Evolutionary conservation across 2,329 filamentous ascomycete genomes (phyloP), one percentile per base, ranked within the genome.

Genomic region (Triangularia setosa): DNA sequence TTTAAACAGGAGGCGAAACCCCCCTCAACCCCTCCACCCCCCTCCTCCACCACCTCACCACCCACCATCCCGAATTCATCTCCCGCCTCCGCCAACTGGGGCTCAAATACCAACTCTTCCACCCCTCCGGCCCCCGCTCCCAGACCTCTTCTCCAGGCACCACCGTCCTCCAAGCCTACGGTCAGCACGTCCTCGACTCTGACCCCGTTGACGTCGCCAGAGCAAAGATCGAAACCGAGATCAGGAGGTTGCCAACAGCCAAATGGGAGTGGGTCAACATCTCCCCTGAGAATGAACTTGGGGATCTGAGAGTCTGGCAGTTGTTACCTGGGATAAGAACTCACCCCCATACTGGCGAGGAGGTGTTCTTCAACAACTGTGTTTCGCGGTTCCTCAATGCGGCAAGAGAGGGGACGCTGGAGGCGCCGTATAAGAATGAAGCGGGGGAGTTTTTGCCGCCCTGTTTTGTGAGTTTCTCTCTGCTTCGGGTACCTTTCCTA

Each of bases 331-430:
- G 67, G 4, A 63, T 72, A 7, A 53, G 69, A 27, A 58, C 65
- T 0, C 70, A 73, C 25, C 68, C 69, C 1, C 66, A 62, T 1
- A 72, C 67, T 0, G 67, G 70, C 2, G 52, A 69, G 4, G 62
- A 66, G 1, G 65, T 68, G 1, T 72, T 73, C 57, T 73, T 72
- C 64, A 73, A 72, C 61, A 72, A 73, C 23, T 61, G 67, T 11
- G 69, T 72, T 12, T 70, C 69, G 11, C 60, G 70, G 11, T 72
- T 70, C 24, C 58, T 72, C 44, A 73, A 72, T 33, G 68, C 70
- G 2, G 52, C 68, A 5, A 53, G 62, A 0, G 60, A 58, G 21
- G 68, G 55, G 12, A 70, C 71, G 1, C 30, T 72, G 27, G 12
- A 65, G 12, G 66, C 68, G 1, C 71, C 71, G 1, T 67, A 72